These are phyloP conservation scores for Ballota nigra DNA, from an alignment of 257 asterid genomes.

Conservation along the genomic window DNA sequence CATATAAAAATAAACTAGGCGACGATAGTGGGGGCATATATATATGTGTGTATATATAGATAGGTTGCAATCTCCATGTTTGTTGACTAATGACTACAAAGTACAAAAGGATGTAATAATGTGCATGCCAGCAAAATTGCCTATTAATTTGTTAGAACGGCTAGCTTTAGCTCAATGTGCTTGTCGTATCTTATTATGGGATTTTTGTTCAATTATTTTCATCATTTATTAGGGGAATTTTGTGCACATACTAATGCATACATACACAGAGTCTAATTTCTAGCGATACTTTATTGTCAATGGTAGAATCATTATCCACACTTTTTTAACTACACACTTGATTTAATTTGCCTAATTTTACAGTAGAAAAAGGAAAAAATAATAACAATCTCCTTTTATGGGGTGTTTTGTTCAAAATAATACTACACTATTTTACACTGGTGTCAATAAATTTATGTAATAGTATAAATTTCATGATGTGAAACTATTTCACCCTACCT, in stretches of 20 bases:
- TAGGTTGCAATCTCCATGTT: constrained; percentile 9
- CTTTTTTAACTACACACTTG: too few relatives aligned
- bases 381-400: too few relatives aligned
- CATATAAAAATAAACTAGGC: too few relatives aligned
- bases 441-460: too few relatives aligned
- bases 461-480: too few relatives aligned
- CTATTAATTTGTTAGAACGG: constrained; percentile 22
- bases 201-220: constrained; percentile 17
- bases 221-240: constrained; percentile 15
- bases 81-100: constrained; percentile 25
- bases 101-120: constrained; percentile 29
- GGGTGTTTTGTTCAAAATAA: too few relatives aligned
- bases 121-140: constrained; percentile 34
- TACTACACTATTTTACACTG: too few relatives aligned
- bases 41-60: neutral
- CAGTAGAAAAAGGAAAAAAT: neutral
- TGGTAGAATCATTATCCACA: neutral
- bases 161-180: constrained; percentile 23
- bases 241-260: neutral
- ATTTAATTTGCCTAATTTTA: neutral
- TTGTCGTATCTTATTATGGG: constrained; percentile 27
- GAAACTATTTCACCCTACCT: too few relatives aligned
- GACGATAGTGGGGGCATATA: too few relatives aligned
- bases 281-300: neutral
- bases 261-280: neutral